phyloP scores from a whole-genome alignment of 108 stramenopile genomes.

The Hondaea fermentalgiana region DNA sequence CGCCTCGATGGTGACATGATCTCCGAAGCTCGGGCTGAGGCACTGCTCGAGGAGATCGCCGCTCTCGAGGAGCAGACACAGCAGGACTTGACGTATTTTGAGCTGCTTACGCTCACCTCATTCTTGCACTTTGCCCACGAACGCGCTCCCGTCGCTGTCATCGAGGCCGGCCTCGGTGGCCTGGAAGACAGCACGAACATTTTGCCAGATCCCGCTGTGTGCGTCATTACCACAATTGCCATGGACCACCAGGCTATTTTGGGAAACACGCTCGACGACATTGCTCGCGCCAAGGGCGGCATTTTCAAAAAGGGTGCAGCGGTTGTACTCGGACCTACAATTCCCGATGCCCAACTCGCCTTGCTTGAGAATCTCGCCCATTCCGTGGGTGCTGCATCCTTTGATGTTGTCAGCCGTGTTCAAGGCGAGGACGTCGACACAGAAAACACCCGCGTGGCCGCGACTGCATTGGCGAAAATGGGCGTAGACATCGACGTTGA shows the following conservation, averaged over 20 bases:
- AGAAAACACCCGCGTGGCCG: neutral
- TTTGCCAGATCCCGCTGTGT: slow-evolving; percentile 46
- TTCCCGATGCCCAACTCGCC: slow-evolving; percentile 33
- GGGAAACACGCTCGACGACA: slow-evolving; percentile 78
- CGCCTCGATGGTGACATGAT: slow-evolving; percentile 74
- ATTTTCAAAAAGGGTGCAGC: slow-evolving; percentile 77
- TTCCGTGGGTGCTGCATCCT: neutral
- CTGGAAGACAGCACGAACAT: slow-evolving; percentile 89
- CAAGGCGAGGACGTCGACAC: neutral
- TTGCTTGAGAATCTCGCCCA: neutral
- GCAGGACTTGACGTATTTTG: slow-evolving; percentile 93
- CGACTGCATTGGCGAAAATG: neutral
- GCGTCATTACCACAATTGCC: slow-evolving; percentile 85
- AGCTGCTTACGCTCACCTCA: slow-evolving; percentile 84
- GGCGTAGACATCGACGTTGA: neutral
- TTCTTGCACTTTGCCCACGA: slow-evolving; percentile 59
- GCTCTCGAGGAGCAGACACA: slow-evolving; percentile 58
- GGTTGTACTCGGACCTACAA: slow-evolving; percentile 73
- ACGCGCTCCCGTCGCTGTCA: slow-evolving; percentile 61
- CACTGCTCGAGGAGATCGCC: slow-evolving; percentile 63
- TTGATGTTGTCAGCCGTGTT: neutral
- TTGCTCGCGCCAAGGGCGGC: slow-evolving; percentile 87
- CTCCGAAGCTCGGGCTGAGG: slow-evolving; percentile 67
- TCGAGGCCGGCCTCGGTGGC: slow-evolving; percentile 92
- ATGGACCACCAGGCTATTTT: slow-evolving; percentile 86